phyloP scores from a whole-genome alignment of 345 rosid species.

The Eucalyptus pauciflora region DNA sequence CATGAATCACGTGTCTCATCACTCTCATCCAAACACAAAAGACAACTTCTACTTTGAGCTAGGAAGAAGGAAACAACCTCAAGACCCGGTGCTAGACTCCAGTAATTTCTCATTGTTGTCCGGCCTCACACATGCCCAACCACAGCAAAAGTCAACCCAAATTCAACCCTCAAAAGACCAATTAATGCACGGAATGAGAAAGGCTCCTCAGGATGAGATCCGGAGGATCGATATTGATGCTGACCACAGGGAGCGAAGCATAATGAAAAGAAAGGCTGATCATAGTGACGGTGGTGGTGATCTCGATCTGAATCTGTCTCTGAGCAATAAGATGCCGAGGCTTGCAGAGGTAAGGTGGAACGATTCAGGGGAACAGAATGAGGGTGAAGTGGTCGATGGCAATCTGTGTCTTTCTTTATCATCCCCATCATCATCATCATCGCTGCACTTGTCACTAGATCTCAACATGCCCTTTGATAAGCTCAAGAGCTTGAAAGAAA shows the following conservation, averaged over 20 bases:
- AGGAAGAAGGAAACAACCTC: background rate
- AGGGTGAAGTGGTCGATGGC: background rate
- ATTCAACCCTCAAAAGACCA: background rate
- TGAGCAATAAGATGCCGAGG: conserved; percentile 3
- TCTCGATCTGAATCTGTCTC: conserved; percentile 24
- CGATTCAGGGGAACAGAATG: background rate
- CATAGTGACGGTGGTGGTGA: background rate
- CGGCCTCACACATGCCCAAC: background rate
- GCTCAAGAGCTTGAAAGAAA: background rate
- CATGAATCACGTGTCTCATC: background rate
- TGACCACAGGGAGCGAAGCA: background rate
- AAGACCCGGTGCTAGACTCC: background rate
- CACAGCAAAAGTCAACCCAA: background rate
- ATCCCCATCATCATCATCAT: background rate
- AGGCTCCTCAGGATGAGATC: background rate
- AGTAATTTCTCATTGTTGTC: background rate
- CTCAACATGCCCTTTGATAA: background rate
- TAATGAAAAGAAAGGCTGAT: conserved; percentile 1
- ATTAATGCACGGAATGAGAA: background rate
- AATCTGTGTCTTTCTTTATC: conserved; percentile 8
- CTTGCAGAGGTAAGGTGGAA: background rate
- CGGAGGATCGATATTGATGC: background rate
- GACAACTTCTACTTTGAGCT: background rate
- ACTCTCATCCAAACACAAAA: background rate
- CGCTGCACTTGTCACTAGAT: background rate